Conservation (phyloP, 495 filamentous ascomycete genomes). For the Penicillium canariense region DNA sequence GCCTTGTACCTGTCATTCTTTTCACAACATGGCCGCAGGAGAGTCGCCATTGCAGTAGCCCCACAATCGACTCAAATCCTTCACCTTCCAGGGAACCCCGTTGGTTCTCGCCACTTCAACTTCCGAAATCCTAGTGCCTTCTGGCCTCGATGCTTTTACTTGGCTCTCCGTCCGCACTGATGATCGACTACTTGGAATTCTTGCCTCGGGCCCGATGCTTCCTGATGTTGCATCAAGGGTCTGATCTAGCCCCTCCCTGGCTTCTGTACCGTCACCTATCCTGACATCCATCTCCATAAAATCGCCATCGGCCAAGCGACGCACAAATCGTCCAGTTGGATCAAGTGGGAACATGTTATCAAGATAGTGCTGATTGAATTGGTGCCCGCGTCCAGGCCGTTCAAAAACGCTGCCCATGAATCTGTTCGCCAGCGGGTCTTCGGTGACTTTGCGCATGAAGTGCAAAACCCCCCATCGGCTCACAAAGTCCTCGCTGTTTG, state of each 20-base stretch:
- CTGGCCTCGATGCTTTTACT: too few species aligned
- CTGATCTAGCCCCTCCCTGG: too few species aligned
- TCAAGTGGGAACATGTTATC: constrained; percentile 57
- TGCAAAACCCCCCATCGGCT: constrained; percentile 67
- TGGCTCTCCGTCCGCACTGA: too few species aligned
- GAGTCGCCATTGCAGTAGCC: not conserved
- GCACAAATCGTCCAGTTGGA: not conserved
- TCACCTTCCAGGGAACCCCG: too few species aligned
- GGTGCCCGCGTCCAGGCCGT: constrained; percentile 59
- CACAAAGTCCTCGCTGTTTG: constrained; percentile 71
- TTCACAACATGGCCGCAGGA: too few species aligned
- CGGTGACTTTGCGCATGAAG: constrained; percentile 50
- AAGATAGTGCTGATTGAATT: constrained; percentile 71
- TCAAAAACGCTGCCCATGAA: constrained; percentile 70
- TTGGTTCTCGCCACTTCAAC: too few species aligned
- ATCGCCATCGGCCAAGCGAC: not conserved
- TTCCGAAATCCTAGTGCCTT: too few species aligned
- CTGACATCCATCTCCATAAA: too few species aligned
- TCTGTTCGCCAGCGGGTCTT: constrained; percentile 36
- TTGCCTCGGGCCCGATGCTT: not conserved
- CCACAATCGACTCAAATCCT: not conserved
- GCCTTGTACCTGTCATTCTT: too few species aligned
- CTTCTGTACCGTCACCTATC: too few species aligned
- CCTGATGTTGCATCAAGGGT: too few species aligned
- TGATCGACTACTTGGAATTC: not conserved